These are phyloP conservation scores for Aspergillus egyptiacus DNA, from an alignment of 495 filamentous ascomycete genomes.

Conservation along the genomic window DNA sequence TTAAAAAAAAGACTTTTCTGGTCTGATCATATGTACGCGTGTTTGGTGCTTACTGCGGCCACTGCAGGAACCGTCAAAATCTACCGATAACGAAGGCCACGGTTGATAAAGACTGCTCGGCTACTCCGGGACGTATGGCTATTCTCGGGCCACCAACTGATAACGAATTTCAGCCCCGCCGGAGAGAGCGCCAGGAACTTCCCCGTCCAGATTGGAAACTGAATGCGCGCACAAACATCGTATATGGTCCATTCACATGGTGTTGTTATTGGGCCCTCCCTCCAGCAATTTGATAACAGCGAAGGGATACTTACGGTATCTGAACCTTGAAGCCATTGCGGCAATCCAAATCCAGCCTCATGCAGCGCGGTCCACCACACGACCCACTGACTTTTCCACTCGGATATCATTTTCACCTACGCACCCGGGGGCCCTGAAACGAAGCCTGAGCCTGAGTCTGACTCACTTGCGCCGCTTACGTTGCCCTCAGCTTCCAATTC, in stretches of 20 bases:
- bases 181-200: too few relatives aligned
- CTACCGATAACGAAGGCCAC: conserved; percentile 13
- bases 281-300: too few relatives aligned
- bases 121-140: not conserved
- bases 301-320: too few relatives aligned
- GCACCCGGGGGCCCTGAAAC: not conserved
- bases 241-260: too few relatives aligned
- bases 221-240: not conserved
- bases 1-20: not conserved
- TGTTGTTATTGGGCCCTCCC: too few relatives aligned
- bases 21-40: not conserved
- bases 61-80: conserved; percentile 23
- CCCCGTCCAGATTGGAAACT: not conserved
- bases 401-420: too few relatives aligned
- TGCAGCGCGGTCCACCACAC: not conserved
- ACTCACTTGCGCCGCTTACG: too few relatives aligned
- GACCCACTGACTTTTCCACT: not conserved
- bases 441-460: too few relatives aligned
- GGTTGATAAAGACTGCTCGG: not conserved
- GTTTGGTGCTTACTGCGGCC: conserved; percentile 9
- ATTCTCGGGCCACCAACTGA: too few relatives aligned
- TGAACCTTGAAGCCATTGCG: not conserved
- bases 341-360: not conserved
- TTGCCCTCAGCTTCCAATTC: too few relatives aligned
- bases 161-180: too few relatives aligned